Percentiles rank a stretch among this genome's conserved stretches.
phyloP scores from a whole-genome alignment of 352 stramenopile species.

The Pythium angustatum region DNA sequence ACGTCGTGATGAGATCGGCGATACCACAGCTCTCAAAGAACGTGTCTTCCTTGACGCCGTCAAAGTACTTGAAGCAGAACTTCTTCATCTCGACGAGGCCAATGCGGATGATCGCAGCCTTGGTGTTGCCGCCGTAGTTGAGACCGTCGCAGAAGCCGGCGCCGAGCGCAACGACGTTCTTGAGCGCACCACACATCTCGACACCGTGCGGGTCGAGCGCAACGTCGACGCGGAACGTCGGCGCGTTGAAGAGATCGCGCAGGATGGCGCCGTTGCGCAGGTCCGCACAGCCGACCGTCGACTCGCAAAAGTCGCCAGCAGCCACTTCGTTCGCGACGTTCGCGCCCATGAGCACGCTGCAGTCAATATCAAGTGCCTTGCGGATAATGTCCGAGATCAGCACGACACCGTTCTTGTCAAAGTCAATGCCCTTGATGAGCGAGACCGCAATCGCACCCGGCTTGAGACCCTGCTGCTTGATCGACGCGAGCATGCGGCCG shows the following conservation, averaged over 20 bases:
- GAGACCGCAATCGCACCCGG: slow-evolving; percentile 77
- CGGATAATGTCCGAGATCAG: slow-evolving; percentile 90
- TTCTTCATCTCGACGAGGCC: slow-evolving; percentile 96
- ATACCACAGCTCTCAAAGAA: slow-evolving; percentile 97
- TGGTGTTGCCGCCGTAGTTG: slow-evolving; percentile 96
- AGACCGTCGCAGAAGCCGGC: slow-evolving; percentile 97
- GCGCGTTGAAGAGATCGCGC: slow-evolving; percentile 75
- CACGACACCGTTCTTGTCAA: slow-evolving; percentile 79
- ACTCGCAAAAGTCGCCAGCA: slow-evolving; percentile 95
- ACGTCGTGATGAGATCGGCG: slow-evolving; percentile 98
- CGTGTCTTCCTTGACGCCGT: slow-evolving; percentile 91
- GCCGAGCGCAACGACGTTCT: slow-evolving; percentile 97
- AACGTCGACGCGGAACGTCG: slow-evolving; percentile 93
- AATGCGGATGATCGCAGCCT: slow-evolving; percentile 96
- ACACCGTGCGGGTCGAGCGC: slow-evolving; percentile 93
- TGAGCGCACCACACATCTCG: slow-evolving; percentile 96
- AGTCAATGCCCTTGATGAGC: slow-evolving; percentile 92
- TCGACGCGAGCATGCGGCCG: slow-evolving; percentile 85
- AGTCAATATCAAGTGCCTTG: slow-evolving; percentile 83
- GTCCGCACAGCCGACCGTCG: slow-evolving; percentile 91
- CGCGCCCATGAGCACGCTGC: slow-evolving; percentile 95
- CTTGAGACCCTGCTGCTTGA: slow-evolving; percentile 80
- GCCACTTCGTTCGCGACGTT: slow-evolving; percentile 98
- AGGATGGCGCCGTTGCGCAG: slow-evolving; percentile 70
- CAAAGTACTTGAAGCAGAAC: slow-evolving; percentile 94